phyloP scores from a whole-genome alignment of 306 rosid species.

The Abrus precatorius region DNA sequence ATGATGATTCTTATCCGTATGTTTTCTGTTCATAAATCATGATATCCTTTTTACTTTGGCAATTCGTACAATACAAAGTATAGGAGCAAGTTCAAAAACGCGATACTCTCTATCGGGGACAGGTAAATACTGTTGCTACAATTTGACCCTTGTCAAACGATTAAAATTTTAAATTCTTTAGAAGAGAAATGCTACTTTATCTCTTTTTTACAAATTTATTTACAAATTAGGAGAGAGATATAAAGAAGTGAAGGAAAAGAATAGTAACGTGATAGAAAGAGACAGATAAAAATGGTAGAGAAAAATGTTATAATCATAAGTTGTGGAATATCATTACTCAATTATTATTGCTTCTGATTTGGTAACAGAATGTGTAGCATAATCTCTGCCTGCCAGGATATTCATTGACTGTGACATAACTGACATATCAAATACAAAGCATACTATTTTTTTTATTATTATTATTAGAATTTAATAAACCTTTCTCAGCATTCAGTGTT shows the following conservation, averaged over 20 bases:
- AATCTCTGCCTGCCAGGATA: slow-evolving; percentile 5
- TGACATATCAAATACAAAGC: slow-evolving; percentile 19
- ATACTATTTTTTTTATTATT: not conserved
- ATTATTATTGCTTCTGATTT: slow-evolving; percentile 37
- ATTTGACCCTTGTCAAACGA: slow-evolving; percentile 28
- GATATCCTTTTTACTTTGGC: slow-evolving; percentile 40
- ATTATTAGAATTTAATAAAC: slow-evolving; percentile 17
- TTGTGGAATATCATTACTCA: too few relatives aligned
- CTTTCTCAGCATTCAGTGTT: slow-evolving; percentile 22
- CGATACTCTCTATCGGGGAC: slow-evolving; percentile 1
- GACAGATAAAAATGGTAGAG: too few relatives aligned
- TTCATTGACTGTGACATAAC: slow-evolving; percentile 11
- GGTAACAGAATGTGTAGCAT: slow-evolving; percentile 41
- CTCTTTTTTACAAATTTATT: not conserved
- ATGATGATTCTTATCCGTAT: slow-evolving; percentile 23
- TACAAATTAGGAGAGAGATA: too few relatives aligned
- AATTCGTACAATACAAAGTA: slow-evolving; percentile 33
- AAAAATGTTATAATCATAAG: too few relatives aligned
- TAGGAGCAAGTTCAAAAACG: not conserved
- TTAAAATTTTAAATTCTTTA: not conserved
- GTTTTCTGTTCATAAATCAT: slow-evolving; percentile 40
- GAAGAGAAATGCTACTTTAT: not conserved
- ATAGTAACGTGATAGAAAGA: too few relatives aligned
- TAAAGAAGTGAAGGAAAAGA: too few relatives aligned
- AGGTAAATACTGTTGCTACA: slow-evolving; percentile 8